Base-by-base conservation (phyloP, 1,139 yeast genomes). In the Zygosaccharomyces pseudobailii region DNA sequence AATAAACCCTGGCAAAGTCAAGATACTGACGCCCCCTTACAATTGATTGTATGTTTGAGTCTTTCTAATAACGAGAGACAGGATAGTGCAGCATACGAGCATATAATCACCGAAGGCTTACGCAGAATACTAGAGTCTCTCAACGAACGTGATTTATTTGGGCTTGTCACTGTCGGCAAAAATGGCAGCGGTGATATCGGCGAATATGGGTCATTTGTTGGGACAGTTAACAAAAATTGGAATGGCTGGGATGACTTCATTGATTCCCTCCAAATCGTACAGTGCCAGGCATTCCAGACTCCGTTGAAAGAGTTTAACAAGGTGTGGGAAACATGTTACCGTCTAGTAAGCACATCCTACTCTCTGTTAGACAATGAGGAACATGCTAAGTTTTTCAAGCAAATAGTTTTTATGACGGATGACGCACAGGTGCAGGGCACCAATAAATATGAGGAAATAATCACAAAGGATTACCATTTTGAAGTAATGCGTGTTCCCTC, bases 201-300 rank as follows among this genome's bases (percentile, higher is more conserved):
- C 5, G 59, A 66, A 24, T 61, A 66, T 34, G 82, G 83, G 0
- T 71, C 79, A 8, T 82, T 76, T 57, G 69, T 79, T 46, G 86
- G 87, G 0, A 76, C 80, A 57, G 71, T 73, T 3, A 65, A 69
- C 17, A 66, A 71, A n/a, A 53, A 58, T 2, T 82, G 87, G 87
- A 68, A 70, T 24, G 84, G 82, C 0, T 80, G 87, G 84, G 66
- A 69, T 24, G 69, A 71, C 28, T 39, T 46, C 19, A 34, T 50
- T 21, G 44, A 44, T 23, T 39, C 40, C 24, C 28, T 50, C n/a
- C 22, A 48, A 22, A 30, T 42, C 3, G 39, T 32, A 10, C 25
- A 39, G 10, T 36, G 25, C 4, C 36, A 25, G 6, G 30, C 43
- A 13, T 39, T 46, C 22, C 33, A 36, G 19, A 21, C 49, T 5